Evolutionary conservation across 2,329 filamentous ascomycete genomes (phyloP).

Genomic region (Aspergillus calidoustus): DNA sequence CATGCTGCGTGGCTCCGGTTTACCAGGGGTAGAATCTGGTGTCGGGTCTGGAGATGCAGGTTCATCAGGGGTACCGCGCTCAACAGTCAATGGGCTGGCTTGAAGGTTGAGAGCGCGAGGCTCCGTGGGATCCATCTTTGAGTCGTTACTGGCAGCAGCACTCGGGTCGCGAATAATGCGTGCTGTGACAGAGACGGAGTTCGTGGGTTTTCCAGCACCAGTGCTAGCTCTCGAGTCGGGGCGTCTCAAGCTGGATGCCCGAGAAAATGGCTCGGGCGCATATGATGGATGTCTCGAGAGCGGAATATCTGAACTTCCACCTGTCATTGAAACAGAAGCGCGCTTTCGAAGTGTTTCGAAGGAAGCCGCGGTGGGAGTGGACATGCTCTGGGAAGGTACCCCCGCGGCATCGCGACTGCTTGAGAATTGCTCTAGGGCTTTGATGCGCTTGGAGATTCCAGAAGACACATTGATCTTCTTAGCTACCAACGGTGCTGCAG

Average conservation of each 20-base stretch:
- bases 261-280: conserved; percentile 35
- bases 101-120: conserved; percentile 51
- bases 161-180: conserved; percentile 71
- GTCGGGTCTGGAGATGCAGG: conserved; percentile 23
- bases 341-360: conserved; percentile 58
- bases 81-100: conserved; percentile 64
- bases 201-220: conserved; percentile 43
- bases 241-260: conserved; percentile 36
- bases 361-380: conserved; percentile 61
- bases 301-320: conserved; percentile 28
- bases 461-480: conserved; percentile 85
- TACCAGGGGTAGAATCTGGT: conserved; percentile 26
- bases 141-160: conserved; percentile 50
- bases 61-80: conserved; percentile 61
- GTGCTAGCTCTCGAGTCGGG: conserved; percentile 34
- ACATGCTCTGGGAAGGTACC: conserved; percentile 36
- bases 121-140: conserved; percentile 34
- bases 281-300: conserved; percentile 33
- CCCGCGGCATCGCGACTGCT: conserved; percentile 49
- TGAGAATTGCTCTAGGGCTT: conserved; percentile 81
- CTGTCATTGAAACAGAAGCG: conserved; percentile 41
- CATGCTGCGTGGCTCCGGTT: conserved; percentile 40
- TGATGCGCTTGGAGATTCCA: conserved; percentile 92
- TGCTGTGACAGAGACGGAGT: conserved; percentile 87
- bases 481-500: conserved; percentile 55